Conservation (phyloP, 2,329 filamentous ascomycete genomes). For the Aspergillus sp. region DNA sequence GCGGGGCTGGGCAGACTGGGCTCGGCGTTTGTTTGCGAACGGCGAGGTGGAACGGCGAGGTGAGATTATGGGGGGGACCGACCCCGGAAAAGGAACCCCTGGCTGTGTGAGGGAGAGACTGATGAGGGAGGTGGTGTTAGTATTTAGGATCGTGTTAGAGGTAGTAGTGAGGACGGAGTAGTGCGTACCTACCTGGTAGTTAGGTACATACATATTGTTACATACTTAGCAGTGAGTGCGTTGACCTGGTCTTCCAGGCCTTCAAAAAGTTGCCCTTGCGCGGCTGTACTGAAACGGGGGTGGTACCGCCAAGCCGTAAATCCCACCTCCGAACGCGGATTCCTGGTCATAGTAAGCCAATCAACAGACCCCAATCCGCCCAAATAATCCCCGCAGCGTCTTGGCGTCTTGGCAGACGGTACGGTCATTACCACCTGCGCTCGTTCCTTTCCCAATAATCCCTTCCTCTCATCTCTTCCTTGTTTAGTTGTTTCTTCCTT, state of each 20-base stretch:
- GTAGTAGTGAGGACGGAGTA: too few species aligned
- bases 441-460: background rate
- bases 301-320: constrained; percentile 20
- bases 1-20: constrained; percentile 14
- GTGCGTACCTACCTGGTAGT: too few species aligned
- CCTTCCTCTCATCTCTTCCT: too few species aligned
- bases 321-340: constrained; percentile 19
- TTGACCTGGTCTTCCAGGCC: too few species aligned
- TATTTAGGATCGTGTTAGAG: too few species aligned
- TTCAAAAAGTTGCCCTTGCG: too few species aligned
- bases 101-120: too few species aligned
- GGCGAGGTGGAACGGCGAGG: background rate
- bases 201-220: too few species aligned
- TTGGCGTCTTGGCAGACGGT: constrained; percentile 22
- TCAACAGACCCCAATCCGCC: background rate
- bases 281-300: background rate
- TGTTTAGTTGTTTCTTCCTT: background rate
- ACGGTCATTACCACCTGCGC: background rate
- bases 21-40: constrained; percentile 11
- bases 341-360: constrained; percentile 6
- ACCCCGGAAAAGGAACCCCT: too few species aligned
- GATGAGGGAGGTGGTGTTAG: too few species aligned
- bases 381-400: constrained; percentile 17
- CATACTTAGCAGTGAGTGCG: too few species aligned
- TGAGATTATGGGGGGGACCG: too few species aligned